Evolutionary conservation across 805 yeast genomes (phyloP), one percentile per base, ranked within the genome.

Genomic region (Brettanomyces custersianus): DNA sequence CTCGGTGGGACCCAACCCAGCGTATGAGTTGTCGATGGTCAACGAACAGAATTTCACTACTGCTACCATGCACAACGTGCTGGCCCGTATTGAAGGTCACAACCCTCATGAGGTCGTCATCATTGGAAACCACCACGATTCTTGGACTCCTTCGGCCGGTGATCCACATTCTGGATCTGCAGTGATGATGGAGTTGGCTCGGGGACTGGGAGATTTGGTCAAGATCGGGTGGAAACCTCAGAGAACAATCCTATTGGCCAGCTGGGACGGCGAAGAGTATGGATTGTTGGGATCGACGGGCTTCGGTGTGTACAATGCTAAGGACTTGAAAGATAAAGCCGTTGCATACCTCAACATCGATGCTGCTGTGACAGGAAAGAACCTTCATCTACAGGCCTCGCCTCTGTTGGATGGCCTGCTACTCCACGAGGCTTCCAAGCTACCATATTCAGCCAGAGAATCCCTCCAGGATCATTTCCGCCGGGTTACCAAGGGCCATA

Each of bases 241-340:
- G 34, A 63, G 92, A 48, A 73, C 87, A 0, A 77, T 85, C 18
- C 65, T 73, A 36, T 63, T 85, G 31, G 79, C 80, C 0, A 75
- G 83, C 20, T 85, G 87, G 87, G 94, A 85, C 56, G 94, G 84
- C 24, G 87, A 77, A 44, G 85, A 78, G 49, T 72, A 71, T 42
- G 90, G 82, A 0, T 59, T 76, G 37, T 44, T 84, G 21, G 95
- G 95, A 1, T 75, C 87, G 0, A 78, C 92, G 0, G 92, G 84
- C 48, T 81, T 68, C 61, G 86, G 79, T 5, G 90, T 82, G 52
- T 74, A 73, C 37, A 62, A 72, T 37, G 67, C 66, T 2, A 50
- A 61, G 19, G 48, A 49, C 21, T 54, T 82, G 24, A 60, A 65
- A 32, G 63, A 60, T 27, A 65, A 68, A 29, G 78, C 72, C 1